Evolutionary conservation across 2,329 filamentous ascomycete species (phyloP), one percentile per base, ranked within the genome.

Genomic region (Aciculosporium take): DNA sequence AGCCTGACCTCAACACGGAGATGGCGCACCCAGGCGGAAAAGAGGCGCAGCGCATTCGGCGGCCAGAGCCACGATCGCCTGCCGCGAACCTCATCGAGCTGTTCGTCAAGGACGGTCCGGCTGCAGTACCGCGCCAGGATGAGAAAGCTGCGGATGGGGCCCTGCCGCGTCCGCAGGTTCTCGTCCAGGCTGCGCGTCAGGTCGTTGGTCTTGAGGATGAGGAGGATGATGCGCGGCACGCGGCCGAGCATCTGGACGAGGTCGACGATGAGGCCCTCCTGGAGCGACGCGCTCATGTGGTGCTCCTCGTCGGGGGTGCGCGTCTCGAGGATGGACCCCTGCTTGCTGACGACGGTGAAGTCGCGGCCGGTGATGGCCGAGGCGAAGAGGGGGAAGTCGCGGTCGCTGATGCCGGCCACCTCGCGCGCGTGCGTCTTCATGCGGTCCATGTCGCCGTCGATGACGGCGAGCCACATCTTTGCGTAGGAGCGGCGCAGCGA

Each of bases 151-250:
- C 76, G 69, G 48, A 80, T 71, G 3, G 78, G 76, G 0, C 79
- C 79, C 46, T 75, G 72, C 6, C 74, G 70, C 0, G 84, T 91
- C 42, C 88, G 81, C 29, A 93, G 68, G 55, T 82, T 88, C 66
- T 98, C 91, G 57, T 98, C 91, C 15, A 98, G 72, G 52, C 82
- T 91, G 48, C 91, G 79, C 13, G 91, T 98, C 30, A 98, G 67
- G 62, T 98, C 91, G 58, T 98, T 98, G 2, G 91, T 98, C 66
- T 98, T 98, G 47, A 98, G 71, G 50, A 98, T 96, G 23, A 98
- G 69, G 10, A 98, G 71, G 41, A 98, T 94, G 49, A 98, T 85
- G 34, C 87, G 71, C 1, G 91, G 91, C 6, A 98, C 88, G 52
- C 85, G 77, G 37, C 86, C 85, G 5, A 98, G 74, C 49, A 98